Evolutionary conservation across 192 early-diverging fungal species (phyloP).

Genomic region (Coemansia sp.): DNA sequence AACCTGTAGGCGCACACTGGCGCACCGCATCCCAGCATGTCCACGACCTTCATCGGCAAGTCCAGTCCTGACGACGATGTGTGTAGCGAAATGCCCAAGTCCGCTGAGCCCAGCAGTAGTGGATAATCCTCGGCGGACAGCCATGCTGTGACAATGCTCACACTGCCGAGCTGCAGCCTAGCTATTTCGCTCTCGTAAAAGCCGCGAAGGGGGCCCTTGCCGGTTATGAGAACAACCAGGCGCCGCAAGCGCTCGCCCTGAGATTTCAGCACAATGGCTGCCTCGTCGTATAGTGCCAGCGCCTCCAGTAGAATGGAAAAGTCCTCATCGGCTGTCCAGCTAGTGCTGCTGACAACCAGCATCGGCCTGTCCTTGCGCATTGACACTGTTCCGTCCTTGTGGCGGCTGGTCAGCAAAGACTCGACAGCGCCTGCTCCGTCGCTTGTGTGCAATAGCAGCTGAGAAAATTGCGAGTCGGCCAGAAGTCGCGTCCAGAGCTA

Average conservation of each 20-base stretch:
- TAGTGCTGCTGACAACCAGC: constrained; percentile 86
- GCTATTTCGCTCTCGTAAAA: constrained; percentile 70
- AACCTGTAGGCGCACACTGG: constrained; percentile 82
- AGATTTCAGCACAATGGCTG: constrained; percentile 10
- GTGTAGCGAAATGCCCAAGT: constrained; percentile 93
- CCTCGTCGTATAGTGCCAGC: constrained; percentile 58
- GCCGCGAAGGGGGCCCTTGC: constrained; percentile 82
- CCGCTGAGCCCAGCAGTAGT: constrained; percentile 84
- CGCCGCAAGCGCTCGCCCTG: constrained; percentile 46
- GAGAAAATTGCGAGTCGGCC: constrained; percentile 35
- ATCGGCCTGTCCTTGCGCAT: constrained; percentile 63
- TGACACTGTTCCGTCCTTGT: constrained; percentile 17
- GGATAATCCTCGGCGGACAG: constrained; percentile 84
- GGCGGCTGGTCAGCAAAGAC: constrained; percentile 30
- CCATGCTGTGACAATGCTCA: constrained; percentile 80
- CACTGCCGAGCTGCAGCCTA: constrained; percentile 55
- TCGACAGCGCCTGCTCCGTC: background rate
- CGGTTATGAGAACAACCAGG: constrained; percentile 87
- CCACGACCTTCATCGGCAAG: constrained; percentile 98
- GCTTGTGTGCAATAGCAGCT: constrained; percentile 3
- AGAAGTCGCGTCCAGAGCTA: constrained; percentile 53
- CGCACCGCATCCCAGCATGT: constrained; percentile 96
- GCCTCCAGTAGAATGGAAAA: constrained; percentile 82
- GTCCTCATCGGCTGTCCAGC: constrained; percentile 98
- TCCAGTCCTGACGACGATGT: constrained; percentile 95